phyloP scores from a whole-genome alignment of 768 basidiomycete species.

The Rhizopogon vesiculosus region DNA sequence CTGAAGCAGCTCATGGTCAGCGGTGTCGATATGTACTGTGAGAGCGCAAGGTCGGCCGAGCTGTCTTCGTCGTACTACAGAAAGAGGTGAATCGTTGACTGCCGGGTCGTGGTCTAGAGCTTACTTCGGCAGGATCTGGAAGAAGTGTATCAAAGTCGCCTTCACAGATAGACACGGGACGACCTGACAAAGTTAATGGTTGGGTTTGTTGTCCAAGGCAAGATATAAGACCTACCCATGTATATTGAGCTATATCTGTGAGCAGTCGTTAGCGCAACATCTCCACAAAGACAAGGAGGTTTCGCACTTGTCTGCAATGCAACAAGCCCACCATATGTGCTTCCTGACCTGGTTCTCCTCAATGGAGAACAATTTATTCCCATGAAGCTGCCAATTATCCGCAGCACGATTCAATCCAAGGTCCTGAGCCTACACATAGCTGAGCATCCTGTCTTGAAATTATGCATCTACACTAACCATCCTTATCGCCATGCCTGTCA shows the following conservation, averaged over 20 bases:
- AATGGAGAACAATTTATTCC: constrained; percentile 53
- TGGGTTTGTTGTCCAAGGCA: neutral
- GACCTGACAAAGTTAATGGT: constrained; percentile 35
- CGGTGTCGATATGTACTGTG: constrained; percentile 34
- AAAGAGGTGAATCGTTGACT: constrained; percentile 7
- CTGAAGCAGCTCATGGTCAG: constrained; percentile 53
- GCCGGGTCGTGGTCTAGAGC: constrained; percentile 5
- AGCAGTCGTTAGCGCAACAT: constrained; percentile 2
- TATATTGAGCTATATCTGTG: constrained; percentile 67
- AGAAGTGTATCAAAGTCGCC: constrained; percentile 65
- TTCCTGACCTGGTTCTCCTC: constrained; percentile 68
- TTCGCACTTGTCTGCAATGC: constrained; percentile 61
- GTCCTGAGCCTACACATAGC: constrained; percentile 58
- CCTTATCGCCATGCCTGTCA: constrained; percentile 63
- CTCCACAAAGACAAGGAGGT: constrained; percentile 3
- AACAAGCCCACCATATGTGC: constrained; percentile 80
- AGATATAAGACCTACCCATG: constrained; percentile 44
- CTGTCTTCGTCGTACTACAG: constrained; percentile 54
- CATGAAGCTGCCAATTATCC: constrained; percentile 65
- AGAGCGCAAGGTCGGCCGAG: constrained; percentile 30
- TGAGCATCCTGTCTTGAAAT: constrained; percentile 1
- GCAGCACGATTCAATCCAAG: constrained; percentile 78
- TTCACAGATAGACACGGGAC: constrained; percentile 65
- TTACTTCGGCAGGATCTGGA: constrained; percentile 52
- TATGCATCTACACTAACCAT: constrained; percentile 42